phyloP scores from a whole-genome alignment of 176 grass and related monocot species.

The Melocanna baccifera region DNA sequence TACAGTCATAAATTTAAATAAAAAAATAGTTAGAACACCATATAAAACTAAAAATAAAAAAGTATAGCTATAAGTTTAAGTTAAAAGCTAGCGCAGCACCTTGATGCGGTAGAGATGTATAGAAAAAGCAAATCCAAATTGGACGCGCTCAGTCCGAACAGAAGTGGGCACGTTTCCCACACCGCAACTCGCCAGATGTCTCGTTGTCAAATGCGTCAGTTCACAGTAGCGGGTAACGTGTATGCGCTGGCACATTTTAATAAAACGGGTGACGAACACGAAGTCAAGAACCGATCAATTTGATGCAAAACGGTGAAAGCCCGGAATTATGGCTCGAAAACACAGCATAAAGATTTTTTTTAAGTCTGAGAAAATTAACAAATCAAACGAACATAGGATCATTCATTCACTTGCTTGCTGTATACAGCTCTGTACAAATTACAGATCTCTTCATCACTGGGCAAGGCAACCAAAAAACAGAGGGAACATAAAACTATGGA shows the following conservation, averaged over 20 bases:
- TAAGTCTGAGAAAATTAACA: not conserved
- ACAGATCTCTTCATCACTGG: not conserved
- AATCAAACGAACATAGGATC: not conserved
- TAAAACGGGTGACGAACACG: not conserved
- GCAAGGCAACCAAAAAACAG: not conserved
- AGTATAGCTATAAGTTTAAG: no score
- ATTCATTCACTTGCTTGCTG: not conserved
- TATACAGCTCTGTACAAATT: not conserved
- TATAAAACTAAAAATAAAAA: no score
- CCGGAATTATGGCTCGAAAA: not conserved
- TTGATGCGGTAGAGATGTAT: not conserved
- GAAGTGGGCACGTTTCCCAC: not conserved
- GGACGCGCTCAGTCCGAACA: not conserved
- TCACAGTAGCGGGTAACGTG: not conserved
- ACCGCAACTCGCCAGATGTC: not conserved
- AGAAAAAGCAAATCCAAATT: not conserved
- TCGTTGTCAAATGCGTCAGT: not conserved
- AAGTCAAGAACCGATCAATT: not conserved
- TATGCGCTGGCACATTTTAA: not conserved
- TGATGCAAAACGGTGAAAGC: not conserved
- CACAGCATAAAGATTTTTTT: not conserved
- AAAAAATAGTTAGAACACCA: no score
- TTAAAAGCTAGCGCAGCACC: no score
- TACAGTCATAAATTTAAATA: no score
- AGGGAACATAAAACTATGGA: not conserved